Evolutionary conservation across 208 protist species (phyloP), one percentile per base, ranked within the genome.

Genomic region (Wallacemonas sp.): DNA sequence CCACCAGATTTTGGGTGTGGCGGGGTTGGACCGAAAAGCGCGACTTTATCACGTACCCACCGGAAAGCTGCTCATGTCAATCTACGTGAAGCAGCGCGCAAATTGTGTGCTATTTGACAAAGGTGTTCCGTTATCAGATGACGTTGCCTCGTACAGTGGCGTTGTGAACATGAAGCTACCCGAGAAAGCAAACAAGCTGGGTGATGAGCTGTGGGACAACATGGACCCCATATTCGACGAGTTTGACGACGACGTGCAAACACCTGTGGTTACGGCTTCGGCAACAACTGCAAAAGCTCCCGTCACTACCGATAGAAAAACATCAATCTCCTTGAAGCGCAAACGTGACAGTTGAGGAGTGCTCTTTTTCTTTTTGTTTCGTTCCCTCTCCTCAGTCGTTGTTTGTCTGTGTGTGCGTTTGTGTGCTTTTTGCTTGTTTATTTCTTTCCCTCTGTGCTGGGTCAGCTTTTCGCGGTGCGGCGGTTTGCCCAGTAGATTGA

Each of bases 181-280:
- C 3, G 77, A 75, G 63, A 91, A 88, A 47, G 68, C 61, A 8
- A 63, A 66, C 19, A 73, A 72, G 1, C 58, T 94, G n/a, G 84
- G 88, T 24, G 82, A 90, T 65, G 76, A 88, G 49, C 49, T 94
- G 1, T 94, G 88, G 84, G 88, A 94, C 65, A 83, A 90, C 61
- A 94, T 94, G 88, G 88, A 94, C 68, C 88, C 88, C 26, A 80
- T 94, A 5, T 58, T 90, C 8, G 88, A 94, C 61, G 80, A 81
- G 0, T 73, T 90, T 1, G 84, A 77, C 15, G 80, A 88, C 11
- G 73, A 33, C 26, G 44, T 3, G 12, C 12, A 58, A 22, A 4
- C 51, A 38, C 14, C 24, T 12, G 26, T n/a, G n/a, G n/a, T 41
- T 14, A 6, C 36, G 9, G 6, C 36, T 17, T 14, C 36, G 9